Base-by-base conservation (phyloP, 1,284 basidiomycete genomes). In the Gymnopus androsaceus region DNA sequence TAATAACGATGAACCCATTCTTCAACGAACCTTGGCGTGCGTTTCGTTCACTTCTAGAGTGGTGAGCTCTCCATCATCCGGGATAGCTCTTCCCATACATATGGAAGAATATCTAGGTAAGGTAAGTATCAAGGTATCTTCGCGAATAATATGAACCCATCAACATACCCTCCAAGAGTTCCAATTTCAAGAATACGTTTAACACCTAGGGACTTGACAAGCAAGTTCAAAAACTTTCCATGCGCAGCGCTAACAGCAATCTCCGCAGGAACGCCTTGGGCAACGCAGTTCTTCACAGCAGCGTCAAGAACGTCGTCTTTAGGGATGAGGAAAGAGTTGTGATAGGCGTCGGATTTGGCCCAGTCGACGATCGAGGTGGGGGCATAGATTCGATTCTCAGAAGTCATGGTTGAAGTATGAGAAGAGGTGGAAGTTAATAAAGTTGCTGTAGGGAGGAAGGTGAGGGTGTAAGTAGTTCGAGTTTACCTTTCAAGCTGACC, bases 141-240 rank as follows among this genome's bases (percentile, higher is more conserved):
- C n/a, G n/a, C n/a, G n/a, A n/a, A n/a, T n/a, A n/a, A n/a, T n/a
- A n/a, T n/a, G n/a, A n/a, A n/a, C n/a, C n/a, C n/a, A n/a, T n/a
- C n/a, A n/a, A n/a, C n/a, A n/a, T n/a, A 83, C 81, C 83, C 84
- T 63, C 82, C 84, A 2, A 86, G 72, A 6, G 84, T 85, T 1
- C 84, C 85, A 46, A 87, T 75, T 61, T 86, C 84, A 33, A 86
- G 67, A 21, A 84, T 72, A 44, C 76, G 66, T 68, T 82, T 83
- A 49, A 80, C 83, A 6, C 71, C 63, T 51, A 81, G 71, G 0
- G 80, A 75, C 30, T 70, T 67, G 7, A 76, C 79, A 19, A 82
- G 60, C 4, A 86, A 74, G 57, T 79, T 70, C 48, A 85, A 62
- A 56, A 82, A 75, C 64, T 83, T 85, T 17, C 82, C 85, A 64